Evolutionary conservation across 2,329 filamentous ascomycete species (phyloP), one percentile per base, ranked within the genome.

Genomic region (Trichoderma koningii): DNA sequence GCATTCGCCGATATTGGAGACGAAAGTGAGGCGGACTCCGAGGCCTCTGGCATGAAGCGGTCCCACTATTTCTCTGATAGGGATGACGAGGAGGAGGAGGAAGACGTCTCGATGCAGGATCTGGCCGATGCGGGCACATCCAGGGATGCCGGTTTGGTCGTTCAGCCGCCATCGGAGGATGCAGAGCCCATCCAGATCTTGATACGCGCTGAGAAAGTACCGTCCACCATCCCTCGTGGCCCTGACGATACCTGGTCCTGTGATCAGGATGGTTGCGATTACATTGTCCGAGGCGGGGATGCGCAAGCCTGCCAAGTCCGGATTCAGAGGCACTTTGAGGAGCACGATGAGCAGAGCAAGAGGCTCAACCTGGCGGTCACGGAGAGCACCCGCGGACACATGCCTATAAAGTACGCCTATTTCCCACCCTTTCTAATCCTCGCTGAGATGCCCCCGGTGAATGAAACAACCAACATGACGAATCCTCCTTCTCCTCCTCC

Each of bases 181-280:
- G 68, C 73, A 19, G 68, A 74, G 42, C 74, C 75, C 2, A 72
- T 80, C 55, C 78, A 76, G 53, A 71, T 86, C 17, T 77, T 83
- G 14, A 76, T 85, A 10, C 78, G 79, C 28, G 78, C 82, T 5
- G 82, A 86, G 63, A 80, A 75, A 55, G 70, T 85, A 12, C 84
- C 83, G 0, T 80, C 82, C 4, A 76, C 78, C 7, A 75, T 73
- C 3, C 80, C 85, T 0, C 78, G 81, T 41, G 87, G 85, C 0
- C 84, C 86, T 0, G 81, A 86, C 66, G 84, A 88, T 61, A 86
- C 86, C 0, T 92, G 89, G 89, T 79, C 78, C 1, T 92, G 89
- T 70, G 82, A 83, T 5, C 81, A 89, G 67, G 84, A 86, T 12
- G 87, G 83, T 26, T 92, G 89, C 71, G 77, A 77, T 44, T 87